Evolutionary conservation across 2,329 filamentous ascomycete species (phyloP).

Genomic region (Aureobasidium melanogenum): DNA sequence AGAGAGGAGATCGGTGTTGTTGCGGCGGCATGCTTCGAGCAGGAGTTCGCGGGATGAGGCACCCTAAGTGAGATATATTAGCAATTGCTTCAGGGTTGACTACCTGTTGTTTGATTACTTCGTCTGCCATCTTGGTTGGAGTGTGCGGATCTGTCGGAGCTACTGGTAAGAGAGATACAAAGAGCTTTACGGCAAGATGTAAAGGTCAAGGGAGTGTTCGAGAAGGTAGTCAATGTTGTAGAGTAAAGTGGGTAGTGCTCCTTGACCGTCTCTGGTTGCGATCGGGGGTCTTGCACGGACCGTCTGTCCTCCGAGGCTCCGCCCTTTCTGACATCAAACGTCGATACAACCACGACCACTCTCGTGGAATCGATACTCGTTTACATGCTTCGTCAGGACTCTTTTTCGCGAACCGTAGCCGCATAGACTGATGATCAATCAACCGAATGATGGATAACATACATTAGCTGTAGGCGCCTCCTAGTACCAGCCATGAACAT

Average conservation of each 20-base stretch:
- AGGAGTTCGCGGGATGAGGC: constrained; percentile 77
- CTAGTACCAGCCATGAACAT: background rate
- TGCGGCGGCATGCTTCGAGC: constrained; percentile 84
- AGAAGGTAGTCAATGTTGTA: background rate
- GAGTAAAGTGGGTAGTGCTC: background rate
- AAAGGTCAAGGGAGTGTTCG: background rate
- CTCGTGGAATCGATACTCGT: background rate
- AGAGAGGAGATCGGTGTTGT: constrained; percentile 78
- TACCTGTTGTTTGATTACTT: constrained; percentile 6
- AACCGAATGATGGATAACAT: no score
- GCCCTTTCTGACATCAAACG: background rate
- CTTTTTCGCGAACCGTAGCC: no score
- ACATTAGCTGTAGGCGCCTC: no score
- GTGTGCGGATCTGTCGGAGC: background rate
- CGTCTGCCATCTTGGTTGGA: constrained; percentile 13
- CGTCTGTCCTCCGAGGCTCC: background rate
- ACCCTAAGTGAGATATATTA: constrained; percentile 36
- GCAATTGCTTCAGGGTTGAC: background rate
- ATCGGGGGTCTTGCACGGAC: background rate
- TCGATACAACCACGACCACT: background rate
- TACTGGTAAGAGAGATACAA: background rate
- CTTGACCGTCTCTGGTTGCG: background rate
- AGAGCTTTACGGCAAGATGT: background rate
- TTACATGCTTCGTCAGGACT: background rate
- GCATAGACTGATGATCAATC: no score